These are phyloP conservation scores for Hymenochaete sp. DNA, from an alignment of 1,284 basidiomycete genomes.

Conservation along the genomic window DNA sequence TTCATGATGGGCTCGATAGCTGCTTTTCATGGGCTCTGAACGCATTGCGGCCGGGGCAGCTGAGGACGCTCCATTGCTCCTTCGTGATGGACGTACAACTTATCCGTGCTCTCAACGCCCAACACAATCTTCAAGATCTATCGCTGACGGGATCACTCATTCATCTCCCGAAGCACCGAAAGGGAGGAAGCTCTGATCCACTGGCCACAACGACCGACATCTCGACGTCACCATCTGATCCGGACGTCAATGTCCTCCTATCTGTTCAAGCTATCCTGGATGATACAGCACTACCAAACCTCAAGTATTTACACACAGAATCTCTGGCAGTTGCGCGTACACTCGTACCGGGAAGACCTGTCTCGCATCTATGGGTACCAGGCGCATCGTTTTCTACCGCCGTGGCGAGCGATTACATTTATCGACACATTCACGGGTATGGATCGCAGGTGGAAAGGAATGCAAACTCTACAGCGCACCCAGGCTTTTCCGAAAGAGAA, in stretches of 20 bases:
- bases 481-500: too few relatives aligned
- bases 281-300: not conserved
- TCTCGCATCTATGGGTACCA: constrained; percentile 13
- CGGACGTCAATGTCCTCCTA: constrained; percentile 9
- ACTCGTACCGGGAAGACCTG: constrained; percentile 7
- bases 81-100: constrained; percentile 9
- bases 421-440: not conserved
- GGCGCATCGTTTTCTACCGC: constrained; percentile 5
- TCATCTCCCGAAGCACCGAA: not conserved
- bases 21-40: constrained; percentile 6
- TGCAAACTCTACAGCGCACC: not conserved
- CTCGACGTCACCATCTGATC: not conserved
- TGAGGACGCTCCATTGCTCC: constrained; percentile 5
- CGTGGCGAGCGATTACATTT: constrained; percentile 1
- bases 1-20: constrained; percentile 5
- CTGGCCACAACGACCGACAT: too few relatives aligned
- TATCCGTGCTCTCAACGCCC: not conserved
- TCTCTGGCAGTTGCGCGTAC: constrained; percentile 9
- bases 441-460: not conserved
- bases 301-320: constrained; percentile 7
- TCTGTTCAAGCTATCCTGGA: not conserved
- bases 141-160: constrained; percentile 8
- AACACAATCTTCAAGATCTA: constrained; percentile 3
- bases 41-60: not conserved
- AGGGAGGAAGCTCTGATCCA: not conserved